Evolutionary conservation across 225 moss, liverwort and hornwort genomes (phyloP), one percentile per base, ranked within the genome.

Genomic region (Thuidium tamariscinum): DNA sequence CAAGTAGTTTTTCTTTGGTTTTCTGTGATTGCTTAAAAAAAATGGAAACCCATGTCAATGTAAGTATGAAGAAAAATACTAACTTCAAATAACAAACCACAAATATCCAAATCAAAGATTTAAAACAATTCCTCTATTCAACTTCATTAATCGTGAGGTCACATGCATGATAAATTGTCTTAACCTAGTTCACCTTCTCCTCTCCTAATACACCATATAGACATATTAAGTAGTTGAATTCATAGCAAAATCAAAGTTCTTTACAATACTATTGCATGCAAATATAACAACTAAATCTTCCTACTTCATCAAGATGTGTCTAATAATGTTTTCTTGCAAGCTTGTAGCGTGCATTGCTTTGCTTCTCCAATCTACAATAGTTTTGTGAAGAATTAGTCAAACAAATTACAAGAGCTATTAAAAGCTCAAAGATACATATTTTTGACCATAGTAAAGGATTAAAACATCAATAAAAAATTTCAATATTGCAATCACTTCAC

Each of bases 401-500:
- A 25, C 1, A 41, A n/a, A 41, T 14, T 69, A 25, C 2, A 12
- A 12, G 4, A 69, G 14, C 4, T 2, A 4, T 8, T n/a, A n/a
- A n/a, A n/a, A 69, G 15, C 0, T 69, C 14, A 41, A 41, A 2
- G 7, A 8, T 15, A 6, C 0, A 8, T 5, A 41, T 68, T 68
- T 1, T 26, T 6, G 15, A 1, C 1, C 2, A 4, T 13, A 7
- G 8, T 13, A 0, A 25, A 39, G 1, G 23, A 22, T 39, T 2
- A 6, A 44, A 39, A 37, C n/a, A 11, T 13, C 12, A 21, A 39
- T 7, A 68, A 37, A 13, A 68, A 68, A 37, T 22, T 4, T 37
- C 2, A 0, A 25, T 25, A 8, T 15, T 25, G 15, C 5, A 69
- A 41, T 26, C 5, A 41, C 26, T 69, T 5, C 8, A 69, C 41